These are phyloP conservation scores for Hypoxylon lienhwacheense DNA, from an alignment of 495 filamentous ascomycete species.

Conservation along the genomic window DNA sequence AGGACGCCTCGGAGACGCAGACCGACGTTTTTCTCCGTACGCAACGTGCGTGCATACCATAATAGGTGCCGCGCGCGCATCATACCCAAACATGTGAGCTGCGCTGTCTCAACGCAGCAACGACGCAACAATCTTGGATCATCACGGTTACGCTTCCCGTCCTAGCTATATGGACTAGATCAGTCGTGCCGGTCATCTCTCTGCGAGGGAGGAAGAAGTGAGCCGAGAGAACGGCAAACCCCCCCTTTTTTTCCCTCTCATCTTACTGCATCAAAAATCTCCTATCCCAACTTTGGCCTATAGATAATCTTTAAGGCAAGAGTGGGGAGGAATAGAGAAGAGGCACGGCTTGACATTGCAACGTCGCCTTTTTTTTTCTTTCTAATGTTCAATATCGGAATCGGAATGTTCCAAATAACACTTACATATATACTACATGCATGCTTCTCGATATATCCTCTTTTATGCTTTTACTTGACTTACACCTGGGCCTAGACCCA, in stretches of 20 bases:
- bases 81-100: slow-evolving; percentile 32
- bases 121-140: slow-evolving; percentile 23
- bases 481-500: no score
- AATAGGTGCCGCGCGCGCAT: slow-evolving; percentile 27
- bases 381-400: slow-evolving; percentile 14
- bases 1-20: slow-evolving; percentile 23
- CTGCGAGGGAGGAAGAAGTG: slow-evolving; percentile 10
- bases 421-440: slow-evolving; percentile 4
- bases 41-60: slow-evolving; percentile 7
- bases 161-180: slow-evolving; percentile 13
- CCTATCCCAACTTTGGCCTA: slow-evolving; percentile 10
- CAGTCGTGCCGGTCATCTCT: slow-evolving; percentile 23
- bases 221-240: neutral
- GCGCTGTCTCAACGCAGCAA: slow-evolving; percentile 18
- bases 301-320: slow-evolving; percentile 10
- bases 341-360: slow-evolving; percentile 19
- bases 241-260: neutral
- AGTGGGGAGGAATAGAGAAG: neutral
- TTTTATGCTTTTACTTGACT: slow-evolving; percentile 4
- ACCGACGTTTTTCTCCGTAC: slow-evolving; percentile 28
- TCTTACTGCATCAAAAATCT: slow-evolving; percentile 13
- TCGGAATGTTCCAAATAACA: no score
- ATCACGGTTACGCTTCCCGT: slow-evolving; percentile 29
- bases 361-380: slow-evolving; percentile 27
- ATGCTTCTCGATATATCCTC: neutral